These are phyloP conservation scores for Beauveria pseudobassiana DNA, from an alignment of 2,329 filamentous ascomycete genomes.

Conservation along the genomic window DNA sequence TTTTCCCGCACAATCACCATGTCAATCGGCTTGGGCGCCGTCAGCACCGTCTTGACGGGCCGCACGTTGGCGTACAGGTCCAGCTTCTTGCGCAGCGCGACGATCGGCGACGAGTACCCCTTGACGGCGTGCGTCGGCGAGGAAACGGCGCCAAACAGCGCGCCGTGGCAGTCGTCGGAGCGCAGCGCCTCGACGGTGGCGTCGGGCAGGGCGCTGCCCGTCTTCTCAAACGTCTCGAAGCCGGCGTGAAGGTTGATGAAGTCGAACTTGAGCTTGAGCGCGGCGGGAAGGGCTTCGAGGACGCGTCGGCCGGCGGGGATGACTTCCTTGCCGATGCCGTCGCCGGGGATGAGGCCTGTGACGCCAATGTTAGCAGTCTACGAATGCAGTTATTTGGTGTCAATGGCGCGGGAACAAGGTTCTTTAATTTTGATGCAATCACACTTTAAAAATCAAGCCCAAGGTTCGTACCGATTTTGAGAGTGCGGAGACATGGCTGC, in stretches of 20 bases:
- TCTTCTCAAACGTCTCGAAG: conserved; percentile 87
- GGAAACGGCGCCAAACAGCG: conserved; percentile 91
- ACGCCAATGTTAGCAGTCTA: neutral
- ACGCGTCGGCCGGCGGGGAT: conserved; percentile 89
- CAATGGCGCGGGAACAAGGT: too few species aligned
- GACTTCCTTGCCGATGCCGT: conserved; percentile 97
- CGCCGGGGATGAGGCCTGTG: conserved; percentile 90
- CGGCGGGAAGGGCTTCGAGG: conserved; percentile 87
- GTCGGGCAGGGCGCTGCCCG: conserved; percentile 80
- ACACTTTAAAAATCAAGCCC: too few species aligned
- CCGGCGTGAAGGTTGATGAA: conserved; percentile 91
- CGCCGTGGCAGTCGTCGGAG: conserved; percentile 79
- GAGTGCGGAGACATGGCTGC: conserved; percentile 34
- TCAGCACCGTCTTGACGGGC: conserved; percentile 77
- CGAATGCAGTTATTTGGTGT: neutral
- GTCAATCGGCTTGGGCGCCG: conserved; percentile 65
- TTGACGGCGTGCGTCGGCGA: conserved; percentile 84
- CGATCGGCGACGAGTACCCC: conserved; percentile 94
- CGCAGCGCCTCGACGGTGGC: conserved; percentile 84
- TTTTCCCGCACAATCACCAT: conserved; percentile 98
- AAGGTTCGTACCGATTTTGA: conserved; percentile 31
- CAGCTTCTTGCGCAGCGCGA: conserved; percentile 90
- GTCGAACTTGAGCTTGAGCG: conserved; percentile 85
- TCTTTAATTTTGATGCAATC: too few species aligned
- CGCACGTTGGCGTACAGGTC: conserved; percentile 96